Percentiles rank a stretch among this genome's conserved stretches.
Conservation (phyloP, 2,329 filamentous ascomycete genomes). For the Aspergillus calidoustus region DNA sequence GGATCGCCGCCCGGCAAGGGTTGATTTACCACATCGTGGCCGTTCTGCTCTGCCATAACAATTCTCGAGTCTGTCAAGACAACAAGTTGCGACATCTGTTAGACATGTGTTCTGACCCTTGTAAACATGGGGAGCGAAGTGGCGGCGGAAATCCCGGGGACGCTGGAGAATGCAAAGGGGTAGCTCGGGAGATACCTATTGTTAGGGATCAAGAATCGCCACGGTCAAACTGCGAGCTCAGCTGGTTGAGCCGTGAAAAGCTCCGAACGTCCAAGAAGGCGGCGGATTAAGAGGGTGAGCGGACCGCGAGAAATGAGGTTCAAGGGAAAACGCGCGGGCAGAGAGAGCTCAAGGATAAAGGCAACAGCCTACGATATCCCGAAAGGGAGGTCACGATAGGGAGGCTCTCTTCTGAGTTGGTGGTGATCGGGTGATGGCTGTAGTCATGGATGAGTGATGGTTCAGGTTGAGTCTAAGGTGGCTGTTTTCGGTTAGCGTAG, state of each 20-base stretch:
- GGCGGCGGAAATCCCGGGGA: slow-evolving; percentile 21
- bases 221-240: slow-evolving; percentile 45
- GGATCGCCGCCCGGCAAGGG: slow-evolving; percentile 68
- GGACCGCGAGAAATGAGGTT: slow-evolving; percentile 28
- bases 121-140: slow-evolving; percentile 27
- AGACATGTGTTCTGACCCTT: slow-evolving; percentile 32
- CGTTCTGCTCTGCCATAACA: slow-evolving; percentile 75
- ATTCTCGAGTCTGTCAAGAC: slow-evolving; percentile 54
- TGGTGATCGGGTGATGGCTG: slow-evolving; percentile 37
- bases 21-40: slow-evolving; percentile 74
- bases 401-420: slow-evolving; percentile 33
- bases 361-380: slow-evolving; percentile 34
- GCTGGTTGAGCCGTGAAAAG: slow-evolving; percentile 39
- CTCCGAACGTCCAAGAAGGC: slow-evolving; percentile 36
- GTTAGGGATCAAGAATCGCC: slow-evolving; percentile 50
- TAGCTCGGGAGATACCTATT: slow-evolving; percentile 42
- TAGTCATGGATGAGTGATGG: slow-evolving; percentile 39
- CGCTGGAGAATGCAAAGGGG: slow-evolving; percentile 25
- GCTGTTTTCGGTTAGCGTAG: slow-evolving; percentile 48
- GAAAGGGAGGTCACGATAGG: slow-evolving; percentile 30
- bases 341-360: slow-evolving; percentile 28
- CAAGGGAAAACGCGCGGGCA: slow-evolving; percentile 20
- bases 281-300: slow-evolving; percentile 32
- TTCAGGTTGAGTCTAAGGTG: slow-evolving; percentile 47
- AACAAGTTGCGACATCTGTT: slow-evolving; percentile 38